Conservation (phyloP, 139 green algal genomes). For the Pseudopediastrum boryanum region DNA sequence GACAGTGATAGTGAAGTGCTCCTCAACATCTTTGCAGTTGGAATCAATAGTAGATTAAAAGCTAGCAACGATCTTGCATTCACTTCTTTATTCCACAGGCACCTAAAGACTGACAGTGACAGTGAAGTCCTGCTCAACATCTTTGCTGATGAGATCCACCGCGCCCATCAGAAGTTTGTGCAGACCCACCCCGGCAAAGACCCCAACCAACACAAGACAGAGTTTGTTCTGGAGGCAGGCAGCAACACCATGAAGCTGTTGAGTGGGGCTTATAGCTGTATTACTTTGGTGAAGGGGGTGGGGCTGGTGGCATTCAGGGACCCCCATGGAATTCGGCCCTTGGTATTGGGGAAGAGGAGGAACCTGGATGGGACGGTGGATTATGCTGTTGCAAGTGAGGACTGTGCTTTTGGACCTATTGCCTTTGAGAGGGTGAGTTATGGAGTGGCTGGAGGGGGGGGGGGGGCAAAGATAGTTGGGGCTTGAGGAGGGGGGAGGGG, state of each 20-base stretch:
- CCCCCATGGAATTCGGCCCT: constrained; percentile 93
- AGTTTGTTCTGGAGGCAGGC: constrained; percentile 92
- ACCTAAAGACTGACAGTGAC: constrained; percentile 91
- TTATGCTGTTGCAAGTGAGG: constrained; percentile 94
- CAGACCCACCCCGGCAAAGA: constrained; percentile 53
- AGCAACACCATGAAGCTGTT: constrained; percentile 74
- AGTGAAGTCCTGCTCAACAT: constrained; percentile 98
- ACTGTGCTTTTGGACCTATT: constrained; percentile 98
- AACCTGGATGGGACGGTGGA: constrained; percentile 56
- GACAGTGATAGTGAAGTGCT: not conserved
- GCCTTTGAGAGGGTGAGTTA: constrained; percentile 93
- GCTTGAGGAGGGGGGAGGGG: not conserved
- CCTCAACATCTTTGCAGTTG: no score
- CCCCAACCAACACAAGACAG: constrained; percentile 78
- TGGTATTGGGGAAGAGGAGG: constrained; percentile 82
- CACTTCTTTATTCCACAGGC: constrained; percentile 73
- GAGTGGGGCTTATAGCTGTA: constrained; percentile 92
- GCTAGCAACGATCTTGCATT: no score
- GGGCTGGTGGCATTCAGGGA: constrained; percentile 97
- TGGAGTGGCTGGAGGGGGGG: constrained; percentile 62
- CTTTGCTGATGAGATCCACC: constrained; percentile 93
- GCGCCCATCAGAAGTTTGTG: constrained; percentile 88
- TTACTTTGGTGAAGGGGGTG: constrained; percentile 91
- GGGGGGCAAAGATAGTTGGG: no score
- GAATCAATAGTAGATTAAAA: not conserved